Evolutionary conservation across 139 green algal species (phyloP), one percentile per base, ranked within the genome.

Genomic region (Chara braunii): DNA sequence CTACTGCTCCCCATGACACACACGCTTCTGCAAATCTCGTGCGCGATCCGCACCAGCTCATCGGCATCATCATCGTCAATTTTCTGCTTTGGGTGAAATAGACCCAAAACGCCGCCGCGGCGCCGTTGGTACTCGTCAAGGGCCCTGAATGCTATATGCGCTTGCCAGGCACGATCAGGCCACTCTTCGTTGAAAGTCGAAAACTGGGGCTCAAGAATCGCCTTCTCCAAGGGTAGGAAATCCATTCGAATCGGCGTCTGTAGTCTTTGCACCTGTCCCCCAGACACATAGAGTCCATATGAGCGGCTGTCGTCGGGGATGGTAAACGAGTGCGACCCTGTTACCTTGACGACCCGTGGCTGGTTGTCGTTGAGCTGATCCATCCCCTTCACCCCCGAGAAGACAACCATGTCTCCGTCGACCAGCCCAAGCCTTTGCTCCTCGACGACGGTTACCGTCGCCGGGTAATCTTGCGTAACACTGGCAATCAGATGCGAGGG

Each of bases 361-460:
- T 2, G n/a, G 8, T 52, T 52, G 36, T 54, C 56, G 14, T 73
- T 70, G 2, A 69, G 64, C 33, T 55, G 33, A 33, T 53, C 12
- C 55, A 73, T 73, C 6, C 64, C 64, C 32, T 60, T 34, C 12
- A 70, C 26, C 9, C 52, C 64, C n/a, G 40, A 52, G 28, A 73
- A 73, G 4, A 14, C 3, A 54, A 70, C 64, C 4, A 30, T 43
- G 31, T 73, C 64, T 9, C 64, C 64, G 12, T 4, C 28, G 34
- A 68, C 55, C 9, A 73, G 30, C 7, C 24, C 26, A 59, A 68
- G 64, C 7, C 55, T 53, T 18, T 70, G 64, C 6, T 73, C 64
- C 40, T 73, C 64, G 24, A 50, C 64, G 14, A 70, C 42, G 28
- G 56, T 70, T 24, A 73, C 53, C 5, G 52, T 68, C n/a, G 62